Evolutionary conservation across 805 yeast species (phyloP).

Genomic region (Saccharomycopsis babjevae): DNA sequence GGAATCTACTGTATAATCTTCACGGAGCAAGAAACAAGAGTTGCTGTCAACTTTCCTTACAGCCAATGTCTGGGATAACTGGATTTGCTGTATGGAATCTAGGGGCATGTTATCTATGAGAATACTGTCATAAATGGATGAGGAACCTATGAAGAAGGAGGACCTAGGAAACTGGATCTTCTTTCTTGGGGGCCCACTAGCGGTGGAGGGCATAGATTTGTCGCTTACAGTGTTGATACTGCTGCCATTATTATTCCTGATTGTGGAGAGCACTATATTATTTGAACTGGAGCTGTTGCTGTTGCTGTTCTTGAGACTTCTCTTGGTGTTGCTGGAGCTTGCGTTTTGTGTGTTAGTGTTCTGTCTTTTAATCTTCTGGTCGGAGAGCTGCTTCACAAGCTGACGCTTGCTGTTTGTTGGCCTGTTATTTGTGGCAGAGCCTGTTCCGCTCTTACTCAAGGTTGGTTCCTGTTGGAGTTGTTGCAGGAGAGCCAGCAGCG

Average conservation of each 20-base stretch:
- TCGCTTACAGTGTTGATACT: slow-evolving; percentile 2
- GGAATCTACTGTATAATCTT: slow-evolving; percentile 66
- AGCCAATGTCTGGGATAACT: slow-evolving; percentile 52
- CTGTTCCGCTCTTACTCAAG: background rate
- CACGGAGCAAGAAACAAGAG: slow-evolving; percentile 68
- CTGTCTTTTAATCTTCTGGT: slow-evolving; percentile 30
- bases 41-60: slow-evolving; percentile 71
- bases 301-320: background rate
- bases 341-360: slow-evolving; percentile 24
- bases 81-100: slow-evolving; percentile 73
- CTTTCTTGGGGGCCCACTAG: slow-evolving; percentile 16
- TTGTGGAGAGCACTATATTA: too few species aligned
- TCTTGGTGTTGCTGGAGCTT: background rate
- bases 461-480: background rate
- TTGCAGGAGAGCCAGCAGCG: background rate
- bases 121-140: slow-evolving; percentile 70
- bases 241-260: background rate
- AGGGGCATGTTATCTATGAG: slow-evolving; percentile 54
- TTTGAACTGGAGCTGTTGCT: background rate
- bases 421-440: background rate
- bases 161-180: slow-evolving; percentile 82
- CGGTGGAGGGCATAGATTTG: slow-evolving; percentile 6
- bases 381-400: background rate
- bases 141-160: slow-evolving; percentile 79
- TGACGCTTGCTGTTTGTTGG: background rate